Evolutionary conservation across 1,139 yeast genomes (phyloP).

Genomic region (Candida labiduridarum): DNA sequence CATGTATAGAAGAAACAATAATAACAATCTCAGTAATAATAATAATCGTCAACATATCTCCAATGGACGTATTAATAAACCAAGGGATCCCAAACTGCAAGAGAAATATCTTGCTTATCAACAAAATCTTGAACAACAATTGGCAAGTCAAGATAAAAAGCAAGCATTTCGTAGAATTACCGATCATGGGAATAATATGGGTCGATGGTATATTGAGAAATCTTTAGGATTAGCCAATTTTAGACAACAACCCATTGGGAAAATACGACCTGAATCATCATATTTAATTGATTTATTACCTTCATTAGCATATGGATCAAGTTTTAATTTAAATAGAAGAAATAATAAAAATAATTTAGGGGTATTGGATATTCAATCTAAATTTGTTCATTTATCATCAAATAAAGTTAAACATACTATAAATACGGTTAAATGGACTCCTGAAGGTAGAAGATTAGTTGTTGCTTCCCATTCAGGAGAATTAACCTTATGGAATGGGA

Average conservation of each 20-base stretch:
- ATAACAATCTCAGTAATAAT: not conserved
- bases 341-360: conserved; percentile 44
- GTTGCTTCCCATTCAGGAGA: conserved; percentile 95
- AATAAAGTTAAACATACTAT: conserved; percentile 93
- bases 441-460: conserved; percentile 87
- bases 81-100: conserved; percentile 13
- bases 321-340: conserved; percentile 22
- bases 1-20: conserved; percentile 5
- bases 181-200: conserved; percentile 85
- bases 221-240: conserved; percentile 46
- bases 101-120: conserved; percentile 27
- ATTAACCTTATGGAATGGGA: conserved; percentile 95
- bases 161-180: conserved; percentile 78
- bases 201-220: conserved; percentile 67
- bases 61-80: conserved; percentile 7
- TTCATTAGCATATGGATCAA: conserved; percentile 57
- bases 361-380: conserved; percentile 65
- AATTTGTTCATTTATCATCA: conserved; percentile 87
- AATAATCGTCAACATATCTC: conserved; percentile 1
- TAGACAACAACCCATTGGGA: conserved; percentile 50
- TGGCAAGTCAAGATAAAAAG: conserved; percentile 49
- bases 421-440: conserved; percentile 92
- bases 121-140: conserved; percentile 46
- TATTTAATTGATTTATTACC: conserved; percentile 75
- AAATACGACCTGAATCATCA: conserved; percentile 75